phyloP scores from a whole-genome alignment of 225 moss, liverwort and hornwort genomes.

The Asterella californica region DNA sequence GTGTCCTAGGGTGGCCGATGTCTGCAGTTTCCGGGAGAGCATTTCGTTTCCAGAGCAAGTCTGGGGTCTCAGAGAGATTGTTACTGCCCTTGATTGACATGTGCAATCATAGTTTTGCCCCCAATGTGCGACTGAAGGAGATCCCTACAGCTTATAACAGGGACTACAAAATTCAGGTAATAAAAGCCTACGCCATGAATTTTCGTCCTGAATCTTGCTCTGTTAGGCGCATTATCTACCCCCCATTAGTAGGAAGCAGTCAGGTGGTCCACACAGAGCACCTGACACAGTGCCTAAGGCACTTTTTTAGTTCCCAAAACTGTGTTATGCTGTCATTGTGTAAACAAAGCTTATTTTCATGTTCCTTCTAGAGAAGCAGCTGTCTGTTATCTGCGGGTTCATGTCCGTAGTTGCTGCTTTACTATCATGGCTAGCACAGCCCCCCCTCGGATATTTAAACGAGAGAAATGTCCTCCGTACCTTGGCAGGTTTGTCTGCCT shows the following conservation, averaged over 20 bases:
- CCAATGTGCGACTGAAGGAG: constrained; percentile 56
- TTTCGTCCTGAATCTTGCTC: neutral
- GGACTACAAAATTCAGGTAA: constrained; percentile 48
- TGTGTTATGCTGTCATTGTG: neutral
- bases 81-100: constrained; percentile 69
- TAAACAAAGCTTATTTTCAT: no score
- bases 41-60: constrained; percentile 41
- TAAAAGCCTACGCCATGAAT: neutral
- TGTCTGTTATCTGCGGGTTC: no score
- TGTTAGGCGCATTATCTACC: neutral
- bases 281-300: no score
- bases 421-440: constrained; percentile 17
- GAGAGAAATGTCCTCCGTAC: constrained; percentile 56
- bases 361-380: no score
- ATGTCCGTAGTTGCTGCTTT: no score
- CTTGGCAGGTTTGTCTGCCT: constrained; percentile 47
- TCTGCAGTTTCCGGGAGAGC: constrained; percentile 72
- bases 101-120: constrained; percentile 75
- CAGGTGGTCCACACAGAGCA: no score
- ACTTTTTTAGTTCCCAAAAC: neutral
- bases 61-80: constrained; percentile 33
- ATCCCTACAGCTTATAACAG: constrained; percentile 27
- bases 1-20: constrained; percentile 68
- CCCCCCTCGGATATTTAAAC: constrained; percentile 41
- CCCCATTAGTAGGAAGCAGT: neutral